A percentile compares a stretch with the other conserved stretches of the same genome.
phyloP scores from a whole-genome alignment of 805 yeast species.

The Monosporozyma siamensis region DNA sequence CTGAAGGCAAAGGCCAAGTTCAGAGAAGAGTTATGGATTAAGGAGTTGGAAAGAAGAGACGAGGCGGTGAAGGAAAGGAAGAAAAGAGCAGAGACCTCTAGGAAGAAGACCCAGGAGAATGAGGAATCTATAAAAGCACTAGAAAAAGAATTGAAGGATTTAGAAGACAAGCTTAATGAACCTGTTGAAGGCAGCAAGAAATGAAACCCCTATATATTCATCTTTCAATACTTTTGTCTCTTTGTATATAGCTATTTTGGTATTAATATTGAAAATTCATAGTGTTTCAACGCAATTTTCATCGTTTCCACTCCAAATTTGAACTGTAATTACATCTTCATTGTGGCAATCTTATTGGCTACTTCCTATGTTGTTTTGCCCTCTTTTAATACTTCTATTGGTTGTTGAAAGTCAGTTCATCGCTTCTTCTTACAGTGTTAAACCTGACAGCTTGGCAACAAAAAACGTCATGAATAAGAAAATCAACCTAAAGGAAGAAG shows the following conservation, averaged over 20 bases:
- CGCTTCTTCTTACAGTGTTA: too few species aligned
- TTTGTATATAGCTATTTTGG: not conserved
- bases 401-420: too few species aligned
- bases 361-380: too few species aligned
- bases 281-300: not conserved
- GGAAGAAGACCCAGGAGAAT: conserved; percentile 34
- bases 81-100: conserved; percentile 55
- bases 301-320: too few species aligned
- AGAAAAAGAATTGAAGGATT: conserved; percentile 21
- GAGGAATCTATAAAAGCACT: conserved; percentile 23
- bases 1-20: conserved; percentile 70
- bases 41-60: conserved; percentile 83
- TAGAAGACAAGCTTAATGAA: conserved; percentile 16
- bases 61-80: conserved; percentile 57
- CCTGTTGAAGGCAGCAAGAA: not conserved
- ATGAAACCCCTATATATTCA: too few species aligned
- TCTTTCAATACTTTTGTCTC: not conserved
- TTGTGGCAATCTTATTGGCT: too few species aligned
- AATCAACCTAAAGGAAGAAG: too few species aligned
- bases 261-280: not conserved
- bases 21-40: conserved; percentile 83
- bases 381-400: too few species aligned
- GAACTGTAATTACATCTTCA: too few species aligned
- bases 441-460: too few species aligned
- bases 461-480: too few species aligned